Evolutionary conservation across 331 rosid species (phyloP), one percentile per base, ranked within the genome.

Genomic region (Cydonia oblonga): DNA sequence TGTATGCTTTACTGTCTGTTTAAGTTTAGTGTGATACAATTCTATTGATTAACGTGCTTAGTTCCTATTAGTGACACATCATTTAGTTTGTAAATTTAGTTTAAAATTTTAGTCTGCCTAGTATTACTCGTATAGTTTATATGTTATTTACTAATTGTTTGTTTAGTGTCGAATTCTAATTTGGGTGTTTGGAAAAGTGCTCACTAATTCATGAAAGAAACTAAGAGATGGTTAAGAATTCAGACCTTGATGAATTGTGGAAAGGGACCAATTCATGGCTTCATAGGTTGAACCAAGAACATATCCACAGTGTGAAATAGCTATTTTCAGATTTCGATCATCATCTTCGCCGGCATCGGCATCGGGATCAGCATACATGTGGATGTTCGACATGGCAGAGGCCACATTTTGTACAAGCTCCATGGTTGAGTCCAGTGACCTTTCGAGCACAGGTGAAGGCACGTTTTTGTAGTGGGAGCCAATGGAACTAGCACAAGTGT

Each of bases 191-290:
- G 46, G 2, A 11, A 40, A 11, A 3, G 15, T 40, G 11, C 0
- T 40, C 46, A 40, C 46, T 11, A 40, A 40, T 40, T 10, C 46
- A 40, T 40, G 46, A 40, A 38, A 3, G 46, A 42, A 42, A 13
- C 6, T 42, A 42, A 42, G 49, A 42, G 5, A 51, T 29, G 38
- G 54, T 74, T 63, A 18, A 2, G 65, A 42, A 42, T 42, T 4
- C 0, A 42, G n/a, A 35, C 40, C 32, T 20, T 12, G 73, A 33
- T 54, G 56, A 40, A 66, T 8, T 12, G 26, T 6, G 0, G 65
- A 53, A 3, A 75, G 78, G 42, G 72, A 66, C 78, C 66, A 66
- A 25, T 54, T 75, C 40, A 75, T 7, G 53, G 46, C 66, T 19
- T 28, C 40, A 35, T 64, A 44, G 19, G 42, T 35, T 65, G 71